Evolutionary conservation across 2,329 filamentous ascomycete species (phyloP), one percentile per base, ranked within the genome.

Genomic region (Fusarium humuli): DNA sequence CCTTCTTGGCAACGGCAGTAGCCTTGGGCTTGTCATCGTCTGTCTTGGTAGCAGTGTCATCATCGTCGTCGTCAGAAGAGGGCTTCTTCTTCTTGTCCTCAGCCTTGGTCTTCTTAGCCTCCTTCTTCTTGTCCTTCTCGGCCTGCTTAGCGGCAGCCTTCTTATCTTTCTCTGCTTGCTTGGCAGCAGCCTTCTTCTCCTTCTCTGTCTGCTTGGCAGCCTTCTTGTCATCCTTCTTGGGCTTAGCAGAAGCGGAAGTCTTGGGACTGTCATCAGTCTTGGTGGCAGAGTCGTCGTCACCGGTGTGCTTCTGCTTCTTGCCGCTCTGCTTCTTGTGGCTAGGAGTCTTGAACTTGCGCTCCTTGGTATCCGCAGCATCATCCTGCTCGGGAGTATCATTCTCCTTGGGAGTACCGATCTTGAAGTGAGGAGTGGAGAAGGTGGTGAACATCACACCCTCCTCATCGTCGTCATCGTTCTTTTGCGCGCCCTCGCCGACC

Each of bases 241-340:
- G 5, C 27, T 54, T 48, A 14, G 6, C 3, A 16, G 22, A 12
- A 5, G 20, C 8, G 25, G 40, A 23, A 4, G 41, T n/a, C 57
- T 62, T 62, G 18, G 25, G 29, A 0, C 29, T 32, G 3, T 41
- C 23, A 3, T 37, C 30, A 2, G 49, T 41, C 49, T 53, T 53
- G 34, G 13, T 54, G 2, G 50, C 14, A 14, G 20, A n/a, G 13
- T 54, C 50, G 3, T 54, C 50, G 3, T 32, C 27, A 2, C 27
- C 11, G 14, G 20, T 45, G n/a, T 54, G 50, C 7, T 32, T 47
- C 5, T 37, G 23, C 40, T 61, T 61, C 44, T 40, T 49, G 22
- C 47, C 61, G 13, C 48, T 57, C 6, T 64, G 58, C 27, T 65
- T 65, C 46, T 65, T 65, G 14, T 29, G 42, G 27, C 45, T 47